Conservation (phyloP, 768 basidiomycete species). For the Trametes cinnabarina region DNA sequence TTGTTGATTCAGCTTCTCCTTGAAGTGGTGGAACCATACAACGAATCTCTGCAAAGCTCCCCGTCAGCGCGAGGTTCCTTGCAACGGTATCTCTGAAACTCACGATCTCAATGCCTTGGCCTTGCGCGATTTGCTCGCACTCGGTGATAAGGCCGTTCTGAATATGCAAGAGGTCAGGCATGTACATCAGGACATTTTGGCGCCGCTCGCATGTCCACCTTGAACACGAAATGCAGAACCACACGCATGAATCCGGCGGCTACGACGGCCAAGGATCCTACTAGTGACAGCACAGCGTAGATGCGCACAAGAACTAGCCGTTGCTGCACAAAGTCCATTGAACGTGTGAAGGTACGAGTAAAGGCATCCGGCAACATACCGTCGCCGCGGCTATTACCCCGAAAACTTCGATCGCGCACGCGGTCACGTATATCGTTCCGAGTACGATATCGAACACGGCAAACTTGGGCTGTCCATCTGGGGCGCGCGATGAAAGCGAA, state of each 20-base stretch:
- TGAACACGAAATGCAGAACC: conserved; percentile 65
- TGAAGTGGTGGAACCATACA: conserved; percentile 30
- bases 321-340: no score
- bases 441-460: conserved; percentile 57
- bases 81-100: no score
- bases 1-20: conserved; percentile 15
- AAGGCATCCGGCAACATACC: conserved; percentile 39
- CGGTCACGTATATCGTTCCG: conserved; percentile 53
- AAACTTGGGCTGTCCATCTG: conserved; percentile 43
- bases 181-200: no score
- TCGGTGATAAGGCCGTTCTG: conserved; percentile 58
- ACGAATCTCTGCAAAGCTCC: conserved; percentile 24
- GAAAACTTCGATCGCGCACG: conserved; percentile 51
- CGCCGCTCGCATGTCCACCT: no score
- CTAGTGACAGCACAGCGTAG: conserved; percentile 51
- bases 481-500: conserved; percentile 18
- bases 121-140: conserved; percentile 44
- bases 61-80: background rate
- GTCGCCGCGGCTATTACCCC: conserved; percentile 50
- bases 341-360: no score
- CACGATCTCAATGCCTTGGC: conserved; percentile 35
- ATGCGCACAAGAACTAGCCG: conserved; percentile 49
- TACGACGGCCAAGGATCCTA: conserved; percentile 47
- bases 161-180: background rate
- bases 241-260: conserved; percentile 54